Conservation (phyloP, 768 basidiomycete genomes). For the Tulasnella sp. region DNA sequence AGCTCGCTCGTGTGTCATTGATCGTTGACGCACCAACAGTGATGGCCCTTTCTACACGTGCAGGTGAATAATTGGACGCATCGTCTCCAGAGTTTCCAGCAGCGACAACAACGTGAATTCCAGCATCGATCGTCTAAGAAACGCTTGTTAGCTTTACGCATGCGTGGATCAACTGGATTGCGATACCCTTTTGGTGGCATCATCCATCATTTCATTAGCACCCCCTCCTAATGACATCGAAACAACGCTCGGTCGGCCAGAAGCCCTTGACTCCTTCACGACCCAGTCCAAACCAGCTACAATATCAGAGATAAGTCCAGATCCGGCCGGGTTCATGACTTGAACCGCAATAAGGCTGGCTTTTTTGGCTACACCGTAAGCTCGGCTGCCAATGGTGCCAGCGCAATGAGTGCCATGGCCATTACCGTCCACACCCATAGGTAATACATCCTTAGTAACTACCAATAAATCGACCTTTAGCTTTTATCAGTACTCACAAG, state of each 20-base stretch:
- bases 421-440: conserved; percentile 32
- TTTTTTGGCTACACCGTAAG: conserved; percentile 29
- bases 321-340: conserved; percentile 30
- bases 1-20: conserved; percentile 69
- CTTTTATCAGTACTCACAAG: conserved; percentile 20
- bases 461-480: too few species aligned
- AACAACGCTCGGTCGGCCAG: conserved; percentile 26
- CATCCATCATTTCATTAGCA: conserved; percentile 23
- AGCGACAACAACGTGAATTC: conserved; percentile 17
- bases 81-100: conserved; percentile 18
- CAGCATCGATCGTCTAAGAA: conserved; percentile 14
- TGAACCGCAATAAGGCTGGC: conserved; percentile 33
- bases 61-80: conserved; percentile 15
- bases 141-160: background rate
- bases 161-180: background rate
- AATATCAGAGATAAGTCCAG: conserved; percentile 18
- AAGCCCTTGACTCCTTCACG: conserved; percentile 15
- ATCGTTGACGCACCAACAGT: conserved; percentile 34
- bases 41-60: conserved; percentile 16
- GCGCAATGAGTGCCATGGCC: conserved; percentile 33
- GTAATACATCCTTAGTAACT: too few species aligned
- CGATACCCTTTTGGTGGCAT: conserved; percentile 23
- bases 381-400: conserved; percentile 22
- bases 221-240: conserved; percentile 30
- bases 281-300: conserved; percentile 29